Evolutionary conservation across 2,329 filamentous ascomycete species (phyloP), one percentile per base, ranked within the genome.

Genomic region (Pseudogymnoascus sp.): DNA sequence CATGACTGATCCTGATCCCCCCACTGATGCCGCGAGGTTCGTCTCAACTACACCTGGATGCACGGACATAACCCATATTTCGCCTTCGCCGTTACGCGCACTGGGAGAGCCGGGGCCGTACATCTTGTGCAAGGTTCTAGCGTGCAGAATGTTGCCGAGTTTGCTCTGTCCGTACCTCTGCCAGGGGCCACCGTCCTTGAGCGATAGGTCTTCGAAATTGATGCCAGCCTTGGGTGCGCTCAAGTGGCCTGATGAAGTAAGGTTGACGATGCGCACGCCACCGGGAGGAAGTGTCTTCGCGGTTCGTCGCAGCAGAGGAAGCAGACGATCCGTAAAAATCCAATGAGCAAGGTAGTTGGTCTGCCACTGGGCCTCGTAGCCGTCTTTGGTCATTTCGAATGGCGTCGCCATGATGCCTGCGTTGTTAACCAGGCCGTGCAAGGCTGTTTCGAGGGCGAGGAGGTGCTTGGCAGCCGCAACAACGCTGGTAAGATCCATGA

Each of bases 131-230:
- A 78, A 63, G 5, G 69, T 72, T 64, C 69, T 73, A n/a, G 73
- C 66, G 66, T 78, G 75, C 42, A 79, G 69, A 21, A 79, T 70
- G 61, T 79, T 79, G 60, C 74, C 77, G 6, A 79, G 74, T 68
- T 80, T 80, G 67, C 71, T 73, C 67, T 79, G 76, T n/a, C 75
- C 76, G 67, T 80, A 80, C 13, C 75, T 72, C 61, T 72, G 69
- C 74, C 67, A 74, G 60, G 64, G n/a, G 5, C 71, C 69, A 18
- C 68, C 67, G 63, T 75, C 71, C 62, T 71, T 72, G 60, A 73
- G 70, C 4, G 63, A 62, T 9, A 59, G 33, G 31, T 67, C 66
- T 0, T 39, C 48, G 33, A 69, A 68, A 37, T 67, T 65, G 59
- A 69, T 69, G 5, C 67, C 66, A 8, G 55, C 62, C 10, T 63